A percentile compares a stretch with the other conserved stretches of the same genome.
phyloP scores from a whole-genome alignment of 2,329 filamentous ascomycete species.

The Fulvia fulva region DNA sequence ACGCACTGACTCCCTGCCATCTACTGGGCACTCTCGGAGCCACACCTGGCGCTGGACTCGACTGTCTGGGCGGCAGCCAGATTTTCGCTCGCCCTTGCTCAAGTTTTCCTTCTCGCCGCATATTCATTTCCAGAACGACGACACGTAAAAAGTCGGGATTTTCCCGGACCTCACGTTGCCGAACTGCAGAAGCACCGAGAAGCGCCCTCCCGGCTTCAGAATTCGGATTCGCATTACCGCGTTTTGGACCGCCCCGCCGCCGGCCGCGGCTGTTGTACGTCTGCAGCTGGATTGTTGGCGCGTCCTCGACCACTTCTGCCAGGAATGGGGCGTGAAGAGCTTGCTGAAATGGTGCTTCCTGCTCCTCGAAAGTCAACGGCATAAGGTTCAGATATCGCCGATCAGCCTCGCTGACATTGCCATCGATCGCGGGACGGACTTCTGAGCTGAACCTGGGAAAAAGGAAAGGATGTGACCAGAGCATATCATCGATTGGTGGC shows the following conservation, averaged over 20 bases:
- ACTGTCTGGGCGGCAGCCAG: constrained; percentile 57
- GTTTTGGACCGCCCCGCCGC: constrained; percentile 31
- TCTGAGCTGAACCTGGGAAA: constrained; percentile 58
- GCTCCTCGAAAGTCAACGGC: constrained; percentile 37
- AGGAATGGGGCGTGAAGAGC: constrained; percentile 35
- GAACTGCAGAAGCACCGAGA: constrained; percentile 35
- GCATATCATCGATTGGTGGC: constrained; percentile 48
- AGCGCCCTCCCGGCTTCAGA: constrained; percentile 43
- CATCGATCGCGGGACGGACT: constrained; percentile 53
- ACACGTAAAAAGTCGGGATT: constrained; percentile 62
- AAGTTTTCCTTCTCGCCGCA: constrained; percentile 60
- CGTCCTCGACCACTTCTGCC: constrained; percentile 35
- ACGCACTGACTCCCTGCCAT: constrained; percentile 31
- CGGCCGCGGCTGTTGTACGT: constrained; percentile 46
- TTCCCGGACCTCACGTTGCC: constrained; percentile 60
- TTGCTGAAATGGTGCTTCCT: constrained; percentile 35
- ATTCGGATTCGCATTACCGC: constrained; percentile 37
- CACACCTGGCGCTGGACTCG: constrained; percentile 18
- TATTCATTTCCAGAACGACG: constrained; percentile 65
- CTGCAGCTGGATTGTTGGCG: constrained; percentile 60
- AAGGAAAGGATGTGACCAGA: constrained; percentile 56
- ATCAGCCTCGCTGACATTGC: constrained; percentile 53
- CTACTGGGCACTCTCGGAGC: constrained; percentile 22
- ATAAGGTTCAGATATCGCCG: constrained; percentile 60
- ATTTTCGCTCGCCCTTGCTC: constrained; percentile 56